Evolutionary conservation across 2,329 filamentous ascomycete species (phyloP).

Genomic region (Ascosphaera apis): DNA sequence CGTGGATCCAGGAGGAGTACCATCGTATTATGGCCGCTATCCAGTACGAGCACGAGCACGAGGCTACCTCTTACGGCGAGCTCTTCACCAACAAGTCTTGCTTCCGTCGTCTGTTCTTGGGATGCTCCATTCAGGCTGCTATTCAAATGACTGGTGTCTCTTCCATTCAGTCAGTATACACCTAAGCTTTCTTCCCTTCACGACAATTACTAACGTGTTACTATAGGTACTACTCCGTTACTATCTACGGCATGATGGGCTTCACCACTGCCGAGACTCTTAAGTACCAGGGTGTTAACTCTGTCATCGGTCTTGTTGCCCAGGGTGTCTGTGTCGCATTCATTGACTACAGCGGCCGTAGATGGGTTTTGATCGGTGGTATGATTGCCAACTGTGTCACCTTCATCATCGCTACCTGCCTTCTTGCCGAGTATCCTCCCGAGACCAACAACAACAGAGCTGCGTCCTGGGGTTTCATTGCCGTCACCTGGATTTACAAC

Average conservation of each 20-base stretch:
- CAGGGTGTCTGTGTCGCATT: conserved; percentile 43
- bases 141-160: conserved; percentile 57
- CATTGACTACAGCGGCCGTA: conserved; percentile 45
- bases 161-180: conserved; percentile 35
- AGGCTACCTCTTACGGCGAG: conserved; percentile 46
- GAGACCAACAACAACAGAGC: conserved; percentile 25
- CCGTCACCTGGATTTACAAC: conserved; percentile 59
- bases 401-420: conserved; percentile 43
- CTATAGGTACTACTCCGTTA: conserved; percentile 38
- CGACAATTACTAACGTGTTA: background rate
- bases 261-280: conserved; percentile 42
- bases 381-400: conserved; percentile 49
- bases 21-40: conserved; percentile 47
- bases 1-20: conserved; percentile 51
- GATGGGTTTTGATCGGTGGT: conserved; percentile 48
- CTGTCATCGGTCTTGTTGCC: conserved; percentile 43
- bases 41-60: conserved; percentile 40
- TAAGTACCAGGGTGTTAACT: conserved; percentile 55
- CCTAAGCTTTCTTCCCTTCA: conserved; percentile 2
- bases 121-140: conserved; percentile 43
- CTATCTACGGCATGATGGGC: conserved; percentile 45
- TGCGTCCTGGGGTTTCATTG: conserved; percentile 52
- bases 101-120: conserved; percentile 50
- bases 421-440: conserved; percentile 39
- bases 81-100: conserved; percentile 42